These are phyloP conservation scores for Fusarium austroafricanum DNA, from an alignment of 2,329 filamentous ascomycete genomes.

Conservation along the genomic window DNA sequence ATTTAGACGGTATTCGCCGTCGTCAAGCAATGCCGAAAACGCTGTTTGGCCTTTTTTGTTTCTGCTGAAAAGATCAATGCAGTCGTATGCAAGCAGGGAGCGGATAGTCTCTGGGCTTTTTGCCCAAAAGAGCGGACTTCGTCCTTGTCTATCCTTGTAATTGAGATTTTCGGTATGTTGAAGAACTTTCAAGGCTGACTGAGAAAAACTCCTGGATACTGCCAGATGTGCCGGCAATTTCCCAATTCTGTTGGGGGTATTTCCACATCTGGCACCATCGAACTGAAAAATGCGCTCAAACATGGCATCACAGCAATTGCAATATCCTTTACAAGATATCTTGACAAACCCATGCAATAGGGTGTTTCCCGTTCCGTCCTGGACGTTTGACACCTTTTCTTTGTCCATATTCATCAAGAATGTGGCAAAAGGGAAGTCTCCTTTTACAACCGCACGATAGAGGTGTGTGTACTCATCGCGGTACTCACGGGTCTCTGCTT, in stretches of 20 bases:
- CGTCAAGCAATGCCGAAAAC: background rate
- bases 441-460: too few relatives aligned
- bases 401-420: too few relatives aligned
- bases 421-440: background rate
- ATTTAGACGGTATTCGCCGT: too few relatives aligned
- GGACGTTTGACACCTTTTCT: too few relatives aligned
- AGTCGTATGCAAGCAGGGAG: accelerated
- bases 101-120: accelerated
- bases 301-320: background rate
- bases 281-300: background rate
- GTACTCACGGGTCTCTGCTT: too few relatives aligned
- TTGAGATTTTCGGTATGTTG: accelerated
- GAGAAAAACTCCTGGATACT: accelerated
- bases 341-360: too few relatives aligned
- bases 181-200: accelerated
- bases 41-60: background rate
- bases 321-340: too few relatives aligned
- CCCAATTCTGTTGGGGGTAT: accelerated
- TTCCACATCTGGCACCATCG: background rate
- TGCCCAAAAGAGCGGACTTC: accelerated
- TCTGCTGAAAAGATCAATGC: accelerated
- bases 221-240: accelerated
- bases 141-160: accelerated
- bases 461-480: too few relatives aligned
- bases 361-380: too few relatives aligned